Evolutionary conservation across 2,329 filamentous ascomycete species (phyloP).

Genomic region (Blumeria hordei): DNA sequence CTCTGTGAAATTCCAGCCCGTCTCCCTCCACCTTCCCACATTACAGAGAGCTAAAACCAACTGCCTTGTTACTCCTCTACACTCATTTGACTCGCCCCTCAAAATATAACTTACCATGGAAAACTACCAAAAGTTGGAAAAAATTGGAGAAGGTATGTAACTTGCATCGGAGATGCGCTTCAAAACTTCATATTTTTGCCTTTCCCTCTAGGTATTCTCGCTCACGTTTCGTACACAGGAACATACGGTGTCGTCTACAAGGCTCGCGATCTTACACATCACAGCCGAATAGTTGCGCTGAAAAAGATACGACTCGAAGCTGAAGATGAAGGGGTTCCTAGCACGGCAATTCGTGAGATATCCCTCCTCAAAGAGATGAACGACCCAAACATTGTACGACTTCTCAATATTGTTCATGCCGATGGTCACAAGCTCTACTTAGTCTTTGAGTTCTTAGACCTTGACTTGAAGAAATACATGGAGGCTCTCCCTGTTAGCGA

Average conservation of each 20-base stretch:
- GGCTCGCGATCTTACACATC: conserved; percentile 60
- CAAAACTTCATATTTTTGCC: conserved; percentile 1
- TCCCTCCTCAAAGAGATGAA: conserved; percentile 87
- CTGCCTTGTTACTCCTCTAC: conserved; percentile 11
- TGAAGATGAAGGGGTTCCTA: conserved; percentile 82
- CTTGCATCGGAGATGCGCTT: not conserved
- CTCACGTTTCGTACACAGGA: conserved; percentile 25
- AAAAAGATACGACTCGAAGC: conserved; percentile 93
- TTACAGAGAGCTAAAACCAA: conserved; percentile 3
- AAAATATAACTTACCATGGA: conserved; percentile 35
- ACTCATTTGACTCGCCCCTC: conserved; percentile 8
- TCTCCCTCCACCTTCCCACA: too few species aligned
- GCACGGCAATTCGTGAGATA: conserved; percentile 83
- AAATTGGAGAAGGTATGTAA: conserved; percentile 70
- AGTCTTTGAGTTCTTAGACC: conserved; percentile 75
- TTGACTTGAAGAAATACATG: conserved; percentile 93
- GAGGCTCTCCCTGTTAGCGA: conserved; percentile 66
- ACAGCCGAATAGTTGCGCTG: conserved; percentile 66
- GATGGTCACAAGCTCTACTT: conserved; percentile 90
- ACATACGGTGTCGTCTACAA: conserved; percentile 95
- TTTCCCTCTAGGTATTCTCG: conserved; percentile 1
- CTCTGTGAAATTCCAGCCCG: too few species aligned
- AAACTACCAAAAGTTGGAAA: conserved; percentile 91
- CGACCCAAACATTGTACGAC: conserved; percentile 68
- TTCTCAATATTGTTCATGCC: conserved; percentile 81